These are phyloP conservation scores for Azolla pinnata DNA, from an alignment of 75 land plant species.

Conservation along the genomic window DNA sequence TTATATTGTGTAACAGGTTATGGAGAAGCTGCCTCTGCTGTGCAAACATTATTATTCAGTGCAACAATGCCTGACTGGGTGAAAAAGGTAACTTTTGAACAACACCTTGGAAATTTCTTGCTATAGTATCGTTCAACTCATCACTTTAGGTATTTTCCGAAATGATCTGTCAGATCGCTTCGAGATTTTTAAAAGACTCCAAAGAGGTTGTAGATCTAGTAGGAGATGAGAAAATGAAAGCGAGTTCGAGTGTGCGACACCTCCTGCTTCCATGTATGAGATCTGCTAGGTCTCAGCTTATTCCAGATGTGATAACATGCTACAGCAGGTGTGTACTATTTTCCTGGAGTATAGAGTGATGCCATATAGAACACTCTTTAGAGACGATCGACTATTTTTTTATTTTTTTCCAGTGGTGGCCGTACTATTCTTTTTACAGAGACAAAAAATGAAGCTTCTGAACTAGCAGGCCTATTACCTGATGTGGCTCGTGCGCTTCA, in stretches of 20 bases:
- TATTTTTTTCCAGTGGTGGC: conserved; percentile 48
- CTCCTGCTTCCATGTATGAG: conserved; percentile 67
- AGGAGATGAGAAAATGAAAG: conserved; percentile 93
- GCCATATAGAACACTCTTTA: neutral
- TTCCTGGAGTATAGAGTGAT: neutral
- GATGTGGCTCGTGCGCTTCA: conserved; percentile 67
- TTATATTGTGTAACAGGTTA: conserved; percentile 50
- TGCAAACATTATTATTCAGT: conserved; percentile 95
- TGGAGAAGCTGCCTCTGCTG: conserved; percentile 63
- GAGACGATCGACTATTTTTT: neutral
- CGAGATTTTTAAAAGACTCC: conserved; percentile 57
- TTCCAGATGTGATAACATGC: conserved; percentile 79
- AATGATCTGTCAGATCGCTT: conserved; percentile 42
- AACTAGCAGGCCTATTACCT: conserved; percentile 61
- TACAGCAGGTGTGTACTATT: conserved; percentile 57
- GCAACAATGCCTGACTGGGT: conserved; percentile 96
- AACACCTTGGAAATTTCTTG: no score
- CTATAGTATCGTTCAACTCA: neutral
- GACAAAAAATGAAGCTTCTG: conserved; percentile 82
- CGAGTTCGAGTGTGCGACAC: conserved; percentile 78
- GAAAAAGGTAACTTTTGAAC: conserved; percentile 50
- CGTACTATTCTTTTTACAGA: conserved; percentile 87
- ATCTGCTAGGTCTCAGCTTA: conserved; percentile 56
- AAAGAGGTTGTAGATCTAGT: conserved; percentile 79
- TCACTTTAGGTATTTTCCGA: neutral